Evolutionary conservation across 495 filamentous ascomycete species (phyloP), one percentile per base, ranked within the genome.

Genomic region (Penicillium bovifimosum): DNA sequence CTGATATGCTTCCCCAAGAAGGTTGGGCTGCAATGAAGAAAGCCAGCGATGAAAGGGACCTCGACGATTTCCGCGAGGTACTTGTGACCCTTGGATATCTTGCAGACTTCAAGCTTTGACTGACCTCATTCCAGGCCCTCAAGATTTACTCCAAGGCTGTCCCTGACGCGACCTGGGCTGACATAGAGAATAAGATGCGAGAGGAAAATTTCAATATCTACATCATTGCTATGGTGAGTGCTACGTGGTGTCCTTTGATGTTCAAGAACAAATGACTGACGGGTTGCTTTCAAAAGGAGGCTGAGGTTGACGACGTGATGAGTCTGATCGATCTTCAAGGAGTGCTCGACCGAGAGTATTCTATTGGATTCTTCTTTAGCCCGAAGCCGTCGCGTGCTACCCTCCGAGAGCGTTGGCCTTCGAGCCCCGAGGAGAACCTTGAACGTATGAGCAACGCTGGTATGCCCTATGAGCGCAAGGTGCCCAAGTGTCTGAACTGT

Each of bases 321-420:
- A 91, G 82, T 50, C 80, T 87, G 53, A 88, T 96, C 69, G 83
- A 93, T 53, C 77, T 96, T 8, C 86, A 96, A 56, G 93, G 93
- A 17, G 84, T 90, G 50, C 63, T 85, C 2, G 80, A 87, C 60
- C 82, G 85, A 62, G 86, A 86, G 59, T 96, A 87, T 61, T 74
- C 80, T 10, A 82, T 95, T 53, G 80, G 80, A 0, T 88, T 87
- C 59, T 84, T 81, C 54, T 84, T 81, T 60, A 75, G 72, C 33
- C 59, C 72, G 17, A 86, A 86, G 57, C 81, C 89, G 0, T 75
- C 74, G 20, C 86, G 91, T 28, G 76, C 76, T 2, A 81, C 76
- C 44, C 65, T 78, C 9, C 66, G 71, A n/a, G 72, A 80, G 10
- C 66, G 73, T 17, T 95, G 87, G 86, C 91, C 90, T 8, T 57